These are phyloP conservation scores for Trichocladium uniseriatum DNA, from an alignment of 495 filamentous ascomycete species.

Conservation along the genomic window DNA sequence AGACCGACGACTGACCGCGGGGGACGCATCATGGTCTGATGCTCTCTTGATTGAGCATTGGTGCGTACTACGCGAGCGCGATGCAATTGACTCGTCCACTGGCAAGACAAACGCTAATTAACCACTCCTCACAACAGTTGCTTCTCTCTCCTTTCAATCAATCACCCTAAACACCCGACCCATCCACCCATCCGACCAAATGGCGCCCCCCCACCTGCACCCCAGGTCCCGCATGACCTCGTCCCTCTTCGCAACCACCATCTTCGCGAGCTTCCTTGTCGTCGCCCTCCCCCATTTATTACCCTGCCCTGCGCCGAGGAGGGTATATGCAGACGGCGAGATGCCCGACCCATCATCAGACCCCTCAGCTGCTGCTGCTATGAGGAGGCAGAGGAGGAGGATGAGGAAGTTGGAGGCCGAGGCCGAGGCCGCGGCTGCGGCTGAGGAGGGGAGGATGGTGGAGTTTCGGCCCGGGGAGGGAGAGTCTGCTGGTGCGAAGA, in stretches of 20 bases:
- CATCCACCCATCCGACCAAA: conserved; percentile 25
- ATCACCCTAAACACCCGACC: not conserved
- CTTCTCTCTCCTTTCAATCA: not conserved
- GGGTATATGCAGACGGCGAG: conserved; percentile 59
- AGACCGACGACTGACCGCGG: not conserved
- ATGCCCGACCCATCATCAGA: conserved; percentile 39
- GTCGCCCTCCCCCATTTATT: conserved; percentile 87
- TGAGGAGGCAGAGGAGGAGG: conserved; percentile 40
- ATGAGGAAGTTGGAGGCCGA: conserved; percentile 12
- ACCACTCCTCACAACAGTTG: not conserved
- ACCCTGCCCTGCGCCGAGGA: conserved; percentile 79
- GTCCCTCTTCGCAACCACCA: conserved; percentile 89
- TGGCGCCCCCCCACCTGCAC: conserved; percentile 88
- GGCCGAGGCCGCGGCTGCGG: not conserved
- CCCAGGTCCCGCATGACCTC: conserved; percentile 84
- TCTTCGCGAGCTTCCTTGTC: conserved; percentile 81
- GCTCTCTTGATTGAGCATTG: not conserved
- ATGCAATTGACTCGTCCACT: not conserved
- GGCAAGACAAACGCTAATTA: too few relatives aligned
- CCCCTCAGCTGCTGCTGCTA: not conserved
- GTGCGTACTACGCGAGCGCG: not conserved
- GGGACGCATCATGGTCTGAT: not conserved
- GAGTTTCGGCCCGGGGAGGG: conserved; percentile 17
- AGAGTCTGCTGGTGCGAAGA: too few relatives aligned
- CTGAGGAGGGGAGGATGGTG: conserved; percentile 22